Evolutionary conservation across 257 asterid species (phyloP).

Genomic region (Solanum tacnaense): DNA sequence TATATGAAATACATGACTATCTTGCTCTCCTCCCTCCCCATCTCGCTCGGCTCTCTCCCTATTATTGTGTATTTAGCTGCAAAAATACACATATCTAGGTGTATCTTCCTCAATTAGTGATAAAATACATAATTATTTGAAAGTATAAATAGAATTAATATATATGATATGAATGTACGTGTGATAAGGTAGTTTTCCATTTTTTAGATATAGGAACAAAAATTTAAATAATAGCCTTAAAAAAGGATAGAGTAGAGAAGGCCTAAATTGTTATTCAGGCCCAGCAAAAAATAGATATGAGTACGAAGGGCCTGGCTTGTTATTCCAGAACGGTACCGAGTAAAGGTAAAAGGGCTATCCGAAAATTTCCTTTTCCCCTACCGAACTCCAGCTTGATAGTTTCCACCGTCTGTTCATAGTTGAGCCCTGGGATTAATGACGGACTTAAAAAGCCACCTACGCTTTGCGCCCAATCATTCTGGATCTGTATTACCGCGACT

Average conservation of each 20-base stretch:
- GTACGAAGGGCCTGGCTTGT: not conserved
- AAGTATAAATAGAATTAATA: too few species aligned
- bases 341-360: not conserved
- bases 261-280: not conserved
- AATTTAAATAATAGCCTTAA: not conserved
- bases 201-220: too few species aligned
- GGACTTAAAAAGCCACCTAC: not conserved
- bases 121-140: too few species aligned
- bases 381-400: not conserved
- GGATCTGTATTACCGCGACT: not conserved
- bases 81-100: not conserved
- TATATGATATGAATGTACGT: too few species aligned
- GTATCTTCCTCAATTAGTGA: not conserved
- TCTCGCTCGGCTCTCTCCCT: not conserved
- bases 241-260: not conserved
- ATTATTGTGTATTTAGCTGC: too few species aligned
- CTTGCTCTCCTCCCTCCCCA: not conserved
- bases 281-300: not conserved
- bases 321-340: not conserved
- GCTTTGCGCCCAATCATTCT: not conserved
- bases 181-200: not conserved
- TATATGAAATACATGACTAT: not conserved
- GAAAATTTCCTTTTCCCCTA: not conserved
- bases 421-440: not conserved
- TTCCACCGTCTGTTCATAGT: rapidly evolving